phyloP scores from a whole-genome alignment of 805 yeast genomes.

The Hermanozyma aechmeae region DNA sequence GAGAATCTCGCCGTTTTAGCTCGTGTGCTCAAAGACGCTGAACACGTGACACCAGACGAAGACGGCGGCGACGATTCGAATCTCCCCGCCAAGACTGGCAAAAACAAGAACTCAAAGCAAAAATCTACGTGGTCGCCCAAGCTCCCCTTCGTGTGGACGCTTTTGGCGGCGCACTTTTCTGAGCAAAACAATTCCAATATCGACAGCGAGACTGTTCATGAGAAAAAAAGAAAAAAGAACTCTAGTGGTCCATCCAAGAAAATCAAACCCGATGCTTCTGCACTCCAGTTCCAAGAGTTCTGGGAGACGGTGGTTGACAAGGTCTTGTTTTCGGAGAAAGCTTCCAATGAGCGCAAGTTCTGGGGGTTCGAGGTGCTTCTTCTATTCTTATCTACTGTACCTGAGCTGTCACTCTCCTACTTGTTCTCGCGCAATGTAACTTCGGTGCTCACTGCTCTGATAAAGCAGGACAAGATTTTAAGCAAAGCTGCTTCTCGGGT shows the following conservation, averaged over 20 bases:
- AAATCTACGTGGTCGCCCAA: conserved; percentile 68
- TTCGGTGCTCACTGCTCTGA: conserved; percentile 69
- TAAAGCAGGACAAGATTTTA: conserved; percentile 63
- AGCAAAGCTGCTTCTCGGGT: too few species aligned
- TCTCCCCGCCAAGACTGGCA: conserved; percentile 8
- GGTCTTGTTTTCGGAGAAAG: conserved; percentile 60
- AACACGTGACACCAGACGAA: conserved; percentile 26
- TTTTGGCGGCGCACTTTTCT: conserved; percentile 38
- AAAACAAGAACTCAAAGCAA: conserved; percentile 30
- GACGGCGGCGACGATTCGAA: conserved; percentile 18
- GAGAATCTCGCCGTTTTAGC: conserved; percentile 57
- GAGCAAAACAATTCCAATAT: conserved; percentile 13
- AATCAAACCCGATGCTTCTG: too few species aligned
- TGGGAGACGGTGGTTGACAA: conserved; percentile 80
- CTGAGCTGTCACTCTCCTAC: conserved; percentile 10
- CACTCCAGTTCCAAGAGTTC: conserved; percentile 49
- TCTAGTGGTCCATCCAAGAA: too few species aligned
- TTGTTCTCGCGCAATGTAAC: conserved; percentile 57
- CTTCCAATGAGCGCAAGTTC: conserved; percentile 80
- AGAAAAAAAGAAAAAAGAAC: conserved; percentile 39
- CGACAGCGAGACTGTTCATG: conserved; percentile 5
- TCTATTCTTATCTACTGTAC: conserved; percentile 26
- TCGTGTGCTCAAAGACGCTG: conserved; percentile 55
- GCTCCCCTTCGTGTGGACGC: conserved; percentile 69
- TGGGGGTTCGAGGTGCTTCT: conserved; percentile 75